These are phyloP conservation scores for Esteya vermicola DNA, from an alignment of 2,329 filamentous ascomycete genomes.

Conservation along the genomic window DNA sequence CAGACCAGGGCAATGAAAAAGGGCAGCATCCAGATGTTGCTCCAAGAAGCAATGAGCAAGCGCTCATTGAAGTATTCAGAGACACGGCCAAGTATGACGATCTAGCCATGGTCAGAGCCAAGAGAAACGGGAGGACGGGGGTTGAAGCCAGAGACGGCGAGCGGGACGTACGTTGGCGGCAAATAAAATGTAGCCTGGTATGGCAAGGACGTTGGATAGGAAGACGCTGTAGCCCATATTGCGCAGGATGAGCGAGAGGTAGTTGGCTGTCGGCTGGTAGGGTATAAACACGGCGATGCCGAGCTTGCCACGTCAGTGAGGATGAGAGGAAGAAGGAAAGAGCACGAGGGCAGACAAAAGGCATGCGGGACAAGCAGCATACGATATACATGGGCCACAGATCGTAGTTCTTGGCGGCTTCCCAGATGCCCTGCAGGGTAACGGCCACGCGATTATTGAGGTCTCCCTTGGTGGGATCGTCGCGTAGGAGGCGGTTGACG, in stretches of 20 bases:
- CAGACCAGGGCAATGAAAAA: too few species aligned
- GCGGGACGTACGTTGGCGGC: too few species aligned
- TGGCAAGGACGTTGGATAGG: constrained; percentile 46
- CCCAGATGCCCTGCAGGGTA: constrained; percentile 31
- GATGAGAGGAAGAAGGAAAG: too few species aligned
- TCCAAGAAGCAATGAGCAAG: too few species aligned
- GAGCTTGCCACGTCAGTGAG: constrained; percentile 13
- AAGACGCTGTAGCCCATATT: constrained; percentile 45
- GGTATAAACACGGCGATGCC: constrained; percentile 42
- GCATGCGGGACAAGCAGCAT: too few species aligned
- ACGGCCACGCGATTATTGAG: constrained; percentile 48
- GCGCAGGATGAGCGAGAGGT: constrained; percentile 43
- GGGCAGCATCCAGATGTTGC: too few species aligned
- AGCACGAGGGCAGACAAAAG: too few species aligned
- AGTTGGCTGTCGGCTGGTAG: constrained; percentile 28
- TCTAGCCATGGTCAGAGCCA: constrained; percentile 16
- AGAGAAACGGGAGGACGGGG: background rate
- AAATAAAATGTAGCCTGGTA: constrained; percentile 19
- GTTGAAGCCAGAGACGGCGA: too few species aligned
- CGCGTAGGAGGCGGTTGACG: constrained; percentile 41
- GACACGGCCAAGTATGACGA: too few species aligned
- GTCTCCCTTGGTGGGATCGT: constrained; percentile 43
- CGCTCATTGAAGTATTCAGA: too few species aligned
- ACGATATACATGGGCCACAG: constrained; percentile 31
- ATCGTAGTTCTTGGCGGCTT: constrained; percentile 26